These are phyloP conservation scores for Stachybotrys echinatus DNA, from an alignment of 2,329 filamentous ascomycete species.

Conservation along the genomic window DNA sequence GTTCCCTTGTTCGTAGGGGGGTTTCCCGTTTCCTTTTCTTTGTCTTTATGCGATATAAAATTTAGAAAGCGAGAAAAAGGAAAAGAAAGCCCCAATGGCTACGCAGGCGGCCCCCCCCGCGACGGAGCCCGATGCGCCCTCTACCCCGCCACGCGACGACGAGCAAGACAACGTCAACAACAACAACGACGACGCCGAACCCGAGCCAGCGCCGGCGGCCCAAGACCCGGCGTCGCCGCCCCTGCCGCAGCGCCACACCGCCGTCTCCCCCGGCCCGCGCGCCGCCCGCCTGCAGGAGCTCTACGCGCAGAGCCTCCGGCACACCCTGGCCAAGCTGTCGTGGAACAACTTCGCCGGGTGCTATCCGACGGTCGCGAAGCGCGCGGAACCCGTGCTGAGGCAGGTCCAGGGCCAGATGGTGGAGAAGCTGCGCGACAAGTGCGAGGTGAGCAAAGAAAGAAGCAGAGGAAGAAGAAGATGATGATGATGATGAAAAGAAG, in stretches of 20 bases:
- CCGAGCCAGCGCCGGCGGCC: too few species aligned
- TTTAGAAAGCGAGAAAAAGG: too few species aligned
- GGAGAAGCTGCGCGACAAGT: constrained; percentile 46
- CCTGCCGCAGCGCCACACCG: constrained; percentile 34
- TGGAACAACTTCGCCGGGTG: constrained; percentile 55
- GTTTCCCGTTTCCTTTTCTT: too few species aligned
- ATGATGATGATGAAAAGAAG: too few species aligned
- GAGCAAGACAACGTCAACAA: too few species aligned
- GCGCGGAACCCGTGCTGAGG: constrained; percentile 44
- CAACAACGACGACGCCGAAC: constrained; percentile 4
- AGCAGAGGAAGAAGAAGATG: too few species aligned
- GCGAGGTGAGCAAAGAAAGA: constrained; percentile 36
- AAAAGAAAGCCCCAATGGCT: too few species aligned
- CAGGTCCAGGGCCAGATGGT: constrained; percentile 56
- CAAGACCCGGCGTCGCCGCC: constrained; percentile 33
- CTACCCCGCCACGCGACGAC: too few species aligned
- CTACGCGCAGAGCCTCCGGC: constrained; percentile 45
- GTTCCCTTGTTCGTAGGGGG: too few species aligned
- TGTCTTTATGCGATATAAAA: too few species aligned
- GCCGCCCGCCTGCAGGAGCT: constrained; percentile 49
- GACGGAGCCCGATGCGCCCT: too few species aligned
- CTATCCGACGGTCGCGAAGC: constrained; percentile 53
- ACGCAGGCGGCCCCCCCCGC: too few species aligned
- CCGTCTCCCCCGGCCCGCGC: constrained; percentile 49
- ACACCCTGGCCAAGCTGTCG: constrained; percentile 50